phyloP scores from a whole-genome alignment of 768 basidiomycete genomes.

The Russula olivacea region DNA sequence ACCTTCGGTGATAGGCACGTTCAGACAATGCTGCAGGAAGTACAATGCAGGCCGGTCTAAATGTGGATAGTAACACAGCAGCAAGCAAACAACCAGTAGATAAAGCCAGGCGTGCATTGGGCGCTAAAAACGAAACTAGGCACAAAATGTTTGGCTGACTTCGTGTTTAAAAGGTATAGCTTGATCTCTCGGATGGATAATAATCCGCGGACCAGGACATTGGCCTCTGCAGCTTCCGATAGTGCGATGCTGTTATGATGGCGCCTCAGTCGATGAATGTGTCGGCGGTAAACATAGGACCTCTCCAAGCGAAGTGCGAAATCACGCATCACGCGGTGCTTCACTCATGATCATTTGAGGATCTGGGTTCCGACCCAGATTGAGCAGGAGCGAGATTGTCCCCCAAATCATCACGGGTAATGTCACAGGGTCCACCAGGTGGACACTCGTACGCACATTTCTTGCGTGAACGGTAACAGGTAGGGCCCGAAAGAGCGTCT shows the following conservation, averaged over 20 bases:
- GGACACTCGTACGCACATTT: not conserved
- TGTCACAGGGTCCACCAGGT: conserved; percentile 13
- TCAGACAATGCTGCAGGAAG: not conserved
- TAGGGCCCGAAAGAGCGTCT: not conserved
- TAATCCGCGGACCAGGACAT: conserved; percentile 7
- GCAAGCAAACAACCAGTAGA: not conserved
- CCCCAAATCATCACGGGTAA: conserved; percentile 3
- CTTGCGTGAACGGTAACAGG: not conserved
- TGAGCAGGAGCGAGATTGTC: conserved; percentile 6
- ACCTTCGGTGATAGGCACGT: conserved; percentile 1
- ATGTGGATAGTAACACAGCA: not conserved
- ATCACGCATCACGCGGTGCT: conserved; percentile 6
- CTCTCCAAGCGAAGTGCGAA: not conserved
- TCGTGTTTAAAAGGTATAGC: conserved; percentile 15
- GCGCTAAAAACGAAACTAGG: conserved; percentile 1
- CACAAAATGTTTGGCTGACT: conserved; percentile 13
- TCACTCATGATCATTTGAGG: not conserved
- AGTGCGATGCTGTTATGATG: not conserved
- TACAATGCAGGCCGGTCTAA: conserved; percentile 3
- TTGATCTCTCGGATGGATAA: conserved; percentile 6
- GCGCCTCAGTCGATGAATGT: conserved; percentile 3
- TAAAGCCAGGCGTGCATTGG: conserved; percentile 1
- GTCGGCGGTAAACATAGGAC: not conserved
- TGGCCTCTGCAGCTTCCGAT: conserved; percentile 14
- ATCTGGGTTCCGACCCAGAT: not conserved